phyloP scores from a whole-genome alignment of 2,329 filamentous ascomycete species.

The Colletotrichum higginsianum region DNA sequence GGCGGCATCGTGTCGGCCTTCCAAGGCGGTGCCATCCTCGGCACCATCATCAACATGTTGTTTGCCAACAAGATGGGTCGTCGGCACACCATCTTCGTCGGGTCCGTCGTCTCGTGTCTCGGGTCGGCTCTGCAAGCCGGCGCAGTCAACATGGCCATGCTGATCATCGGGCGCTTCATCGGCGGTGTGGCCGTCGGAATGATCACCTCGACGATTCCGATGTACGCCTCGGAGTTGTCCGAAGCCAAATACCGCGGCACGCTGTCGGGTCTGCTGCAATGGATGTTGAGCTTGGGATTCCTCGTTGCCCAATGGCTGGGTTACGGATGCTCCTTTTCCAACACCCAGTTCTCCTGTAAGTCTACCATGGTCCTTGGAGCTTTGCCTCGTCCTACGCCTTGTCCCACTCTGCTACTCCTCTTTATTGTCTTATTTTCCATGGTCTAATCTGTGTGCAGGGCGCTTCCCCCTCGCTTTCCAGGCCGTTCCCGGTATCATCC shows the following conservation, averaged over 20 bases:
- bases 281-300: conserved; percentile 60
- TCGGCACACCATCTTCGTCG: conserved; percentile 50
- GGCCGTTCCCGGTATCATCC: conserved; percentile 46
- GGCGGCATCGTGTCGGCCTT: conserved; percentile 49
- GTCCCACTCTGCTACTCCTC: conserved; percentile 33
- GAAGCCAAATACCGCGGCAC: conserved; percentile 55
- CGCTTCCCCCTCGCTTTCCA: conserved; percentile 52
- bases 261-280: conserved; percentile 58
- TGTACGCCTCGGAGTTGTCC: conserved; percentile 61
- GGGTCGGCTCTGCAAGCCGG: conserved; percentile 52
- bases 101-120: conserved; percentile 49
- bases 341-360: conserved; percentile 49
- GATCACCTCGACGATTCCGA: conserved; percentile 61
- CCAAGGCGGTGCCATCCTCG: conserved; percentile 48
- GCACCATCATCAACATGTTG: conserved; percentile 49
- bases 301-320: conserved; percentile 55
- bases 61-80: conserved; percentile 51
- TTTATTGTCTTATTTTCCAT: conserved; percentile 24
- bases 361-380: conserved; percentile 46
- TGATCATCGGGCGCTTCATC: conserved; percentile 65
- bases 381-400: conserved; percentile 39
- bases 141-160: conserved; percentile 55
- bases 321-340: conserved; percentile 50
- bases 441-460: conserved; percentile 39
- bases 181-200: conserved; percentile 64